Evolutionary conservation across 2,329 filamentous ascomycete genomes (phyloP), one percentile per base, ranked within the genome.

Genomic region (Herpotrichia juniperi): DNA sequence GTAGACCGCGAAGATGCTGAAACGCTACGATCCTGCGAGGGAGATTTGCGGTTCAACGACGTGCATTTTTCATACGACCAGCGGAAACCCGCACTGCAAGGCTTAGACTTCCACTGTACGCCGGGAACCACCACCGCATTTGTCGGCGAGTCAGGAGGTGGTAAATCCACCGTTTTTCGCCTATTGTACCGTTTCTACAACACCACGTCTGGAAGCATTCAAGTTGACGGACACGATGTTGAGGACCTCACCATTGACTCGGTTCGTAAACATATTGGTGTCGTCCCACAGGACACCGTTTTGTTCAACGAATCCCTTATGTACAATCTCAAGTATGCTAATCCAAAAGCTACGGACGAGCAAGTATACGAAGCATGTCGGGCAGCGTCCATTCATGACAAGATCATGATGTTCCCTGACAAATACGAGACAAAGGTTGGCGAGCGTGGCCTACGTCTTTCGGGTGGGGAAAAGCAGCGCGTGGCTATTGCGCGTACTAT

Each of bases 141-240:
- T 58, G 94, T 99, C 16, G 94, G 94, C 58, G 93, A 97, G 73
- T 97, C 93, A 26, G 94, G 94, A 40, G 94, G 94, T 53, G 94
- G 94, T 60, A 99, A 99, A 74, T 97, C 93, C 2, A 99, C 94
- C 0, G 84, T 99, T 22, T 97, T 99, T 79, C 89, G 94, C 45
- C 83, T 97, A 43, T 87, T 99, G 71, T 97, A 96, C 81, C 89
- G 94, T 16, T 99, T 97, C 75, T 99, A 97, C 79, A 96, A 97
- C 69, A 85, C 88, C 48, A 81, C 87, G 46, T 83, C 86, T 46
- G 94, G 94, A 30, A 86, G 81, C 66, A 96, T 97, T 51, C 84
- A 88, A 67, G 80, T 99, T 48, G 94, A 97, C 68, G 91, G 89
- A 7, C 84, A 87, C 53, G 86, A 97, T 68, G 90, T 97, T 43